Conservation (phyloP, 352 stramenopile genomes). For the Stephanocyclus meneghinianus region DNA sequence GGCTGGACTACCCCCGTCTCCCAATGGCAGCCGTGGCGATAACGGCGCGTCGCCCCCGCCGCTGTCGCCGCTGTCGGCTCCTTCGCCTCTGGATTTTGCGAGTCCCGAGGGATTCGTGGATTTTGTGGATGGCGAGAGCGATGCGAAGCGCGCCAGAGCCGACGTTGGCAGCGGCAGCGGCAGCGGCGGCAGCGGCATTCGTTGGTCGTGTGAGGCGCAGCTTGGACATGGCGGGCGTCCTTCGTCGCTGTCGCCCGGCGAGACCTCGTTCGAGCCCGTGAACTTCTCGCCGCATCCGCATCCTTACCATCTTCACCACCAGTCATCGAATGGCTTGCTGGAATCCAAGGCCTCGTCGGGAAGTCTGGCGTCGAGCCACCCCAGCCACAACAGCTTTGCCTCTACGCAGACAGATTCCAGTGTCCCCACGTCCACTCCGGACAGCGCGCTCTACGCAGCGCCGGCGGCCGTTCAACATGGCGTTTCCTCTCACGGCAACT, state of each 20-base stretch:
- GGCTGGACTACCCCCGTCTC: not conserved
- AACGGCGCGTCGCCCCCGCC: not conserved
- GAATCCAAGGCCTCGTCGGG: not conserved
- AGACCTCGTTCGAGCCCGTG: not conserved
- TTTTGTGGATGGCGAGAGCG: not conserved
- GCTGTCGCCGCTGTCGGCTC: not conserved
- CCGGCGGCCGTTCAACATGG: not conserved
- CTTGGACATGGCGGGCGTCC: not conserved
- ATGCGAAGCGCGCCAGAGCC: not conserved
- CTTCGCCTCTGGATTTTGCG: not conserved
- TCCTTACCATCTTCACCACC: not conserved
- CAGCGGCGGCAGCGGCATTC: not conserved
- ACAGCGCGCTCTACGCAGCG: not conserved
- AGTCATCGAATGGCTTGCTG: not conserved
- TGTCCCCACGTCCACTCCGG: not conserved
- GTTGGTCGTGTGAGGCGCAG: not conserved
- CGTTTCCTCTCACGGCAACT: not conserved
- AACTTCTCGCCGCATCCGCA: not conserved
- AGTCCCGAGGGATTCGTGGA: too few relatives aligned
- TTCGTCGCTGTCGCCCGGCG: not conserved
- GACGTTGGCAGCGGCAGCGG: not conserved
- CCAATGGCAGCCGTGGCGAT: not conserved
- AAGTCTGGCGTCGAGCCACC: not conserved
- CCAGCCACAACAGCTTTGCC: slow-evolving; percentile 1
- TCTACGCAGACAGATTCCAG: slow-evolving; percentile 5